A percentile compares a stretch with the other conserved stretches of the same genome.
phyloP scores from a whole-genome alignment of 2,329 filamentous ascomycete species.

The Zalaria sp. region DNA sequence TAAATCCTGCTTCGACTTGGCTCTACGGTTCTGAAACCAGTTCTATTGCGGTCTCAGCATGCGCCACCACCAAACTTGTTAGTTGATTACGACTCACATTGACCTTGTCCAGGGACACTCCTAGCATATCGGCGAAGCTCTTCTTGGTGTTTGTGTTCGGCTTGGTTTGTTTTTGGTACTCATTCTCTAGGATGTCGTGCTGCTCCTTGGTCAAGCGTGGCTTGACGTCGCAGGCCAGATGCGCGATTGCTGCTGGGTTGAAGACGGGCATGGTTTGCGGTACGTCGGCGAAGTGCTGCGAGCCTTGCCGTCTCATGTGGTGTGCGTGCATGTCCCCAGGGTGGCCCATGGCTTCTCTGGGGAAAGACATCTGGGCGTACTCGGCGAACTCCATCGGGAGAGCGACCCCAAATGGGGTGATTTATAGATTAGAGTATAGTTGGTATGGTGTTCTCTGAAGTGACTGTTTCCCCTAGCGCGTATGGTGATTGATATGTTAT shows the following conservation, averaged over 20 bases:
- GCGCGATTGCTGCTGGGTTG: constrained; percentile 13
- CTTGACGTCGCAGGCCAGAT: constrained; percentile 27
- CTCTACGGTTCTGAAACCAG: constrained; percentile 39
- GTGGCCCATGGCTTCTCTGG: constrained; percentile 5
- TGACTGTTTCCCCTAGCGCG: too few species aligned
- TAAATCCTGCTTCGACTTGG: constrained; percentile 38
- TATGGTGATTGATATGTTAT: too few species aligned
- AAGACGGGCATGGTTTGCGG: constrained; percentile 4
- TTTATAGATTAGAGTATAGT: too few species aligned
- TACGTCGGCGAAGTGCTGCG: constrained; percentile 2
- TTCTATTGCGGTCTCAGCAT: constrained; percentile 27
- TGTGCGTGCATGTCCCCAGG: constrained; percentile 7
- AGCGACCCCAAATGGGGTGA: background rate
- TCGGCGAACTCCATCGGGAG: constrained; percentile 8
- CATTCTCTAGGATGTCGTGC: constrained; percentile 36
- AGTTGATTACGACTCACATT: constrained; percentile 25
- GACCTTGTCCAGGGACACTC: constrained; percentile 38
- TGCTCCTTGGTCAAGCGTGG: constrained; percentile 38
- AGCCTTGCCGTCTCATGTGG: constrained; percentile 6
- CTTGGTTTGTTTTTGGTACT: constrained; percentile 34
- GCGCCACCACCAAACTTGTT: too few species aligned
- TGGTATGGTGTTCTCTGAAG: too few species aligned
- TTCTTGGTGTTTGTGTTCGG: constrained; percentile 37
- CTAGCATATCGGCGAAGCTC: constrained; percentile 31
- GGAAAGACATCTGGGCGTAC: constrained; percentile 5